Evolutionary conservation across 495 filamentous ascomycete species (phyloP), one percentile per base, ranked within the genome.

Genomic region (Penicillium turbatum): DNA sequence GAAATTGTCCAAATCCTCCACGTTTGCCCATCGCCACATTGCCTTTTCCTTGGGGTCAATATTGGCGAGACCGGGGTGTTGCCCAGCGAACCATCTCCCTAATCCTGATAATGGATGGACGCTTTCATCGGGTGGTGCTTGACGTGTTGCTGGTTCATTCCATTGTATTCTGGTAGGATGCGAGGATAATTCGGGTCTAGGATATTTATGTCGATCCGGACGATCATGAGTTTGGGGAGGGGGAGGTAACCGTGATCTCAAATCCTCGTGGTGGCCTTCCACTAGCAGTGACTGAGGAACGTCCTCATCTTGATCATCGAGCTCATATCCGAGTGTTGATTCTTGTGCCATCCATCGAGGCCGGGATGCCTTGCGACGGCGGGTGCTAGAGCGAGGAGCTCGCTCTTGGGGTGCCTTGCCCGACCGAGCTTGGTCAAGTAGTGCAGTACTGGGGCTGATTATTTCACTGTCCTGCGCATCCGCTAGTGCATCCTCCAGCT

Each of bases 21-120:
- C 89, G 63, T 96, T 97, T 51, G 88, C 88, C 90, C 93, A 98
- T 64, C 86, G 85, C 87, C 92, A 97, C 80, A 96, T 85, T 3
- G 93, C 92, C 68, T 84, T 89, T 60, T 91, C 84, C 70, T 86
- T 88, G 11, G 86, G 85, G 62, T 85, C 83, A 32, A 77, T 68
- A 60, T 82, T 57, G 45, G 72, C 69, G 64, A 86, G 56, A 44
- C 75, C 59, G 31, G 74, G 62, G 56, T 67, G 51, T 63, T 70
- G 59, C 54, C 67, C 53, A 43, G 66, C 44, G 10, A 71, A 67
- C 68, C 68, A 72, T 24, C 66, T 60, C 44, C 63, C 19, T 59
- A 70, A 24, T 2, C 21, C 21, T 24, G n/a, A n/a, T n/a, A 24
- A 34, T 53, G 62, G 62, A 10, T 54, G 64, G 26, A 51, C 54